Conservation (phyloP, 768 basidiomycete genomes). For the Boletales sp. region DNA sequence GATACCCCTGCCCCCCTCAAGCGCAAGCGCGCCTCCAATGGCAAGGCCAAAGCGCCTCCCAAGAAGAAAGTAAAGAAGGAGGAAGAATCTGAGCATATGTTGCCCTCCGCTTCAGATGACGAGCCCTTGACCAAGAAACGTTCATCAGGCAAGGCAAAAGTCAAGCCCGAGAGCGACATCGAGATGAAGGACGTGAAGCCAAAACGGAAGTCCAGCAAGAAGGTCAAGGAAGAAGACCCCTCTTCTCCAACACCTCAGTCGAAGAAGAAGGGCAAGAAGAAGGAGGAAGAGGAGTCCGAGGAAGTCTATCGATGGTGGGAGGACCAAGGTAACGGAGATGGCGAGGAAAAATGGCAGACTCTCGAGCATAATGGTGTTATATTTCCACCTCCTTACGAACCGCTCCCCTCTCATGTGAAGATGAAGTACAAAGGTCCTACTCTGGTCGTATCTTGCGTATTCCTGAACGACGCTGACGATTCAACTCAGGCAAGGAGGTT, state of each 20-base stretch:
- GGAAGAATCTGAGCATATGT: constrained; percentile 23
- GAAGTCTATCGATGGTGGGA: constrained; percentile 92
- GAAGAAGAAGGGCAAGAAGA: constrained; percentile 51
- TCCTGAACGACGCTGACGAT: constrained; percentile 14
- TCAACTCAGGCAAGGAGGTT: constrained; percentile 62
- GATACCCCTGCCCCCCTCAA: constrained; percentile 42
- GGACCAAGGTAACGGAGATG: constrained; percentile 66
- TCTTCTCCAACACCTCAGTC: constrained; percentile 43
- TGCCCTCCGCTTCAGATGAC: constrained; percentile 32
- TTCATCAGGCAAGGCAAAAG: constrained; percentile 31
- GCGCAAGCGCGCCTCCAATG: constrained; percentile 44
- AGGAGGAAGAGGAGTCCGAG: constrained; percentile 55
- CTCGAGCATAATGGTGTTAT: constrained; percentile 92
- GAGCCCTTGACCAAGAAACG: constrained; percentile 31
- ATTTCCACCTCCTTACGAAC: constrained; percentile 93
- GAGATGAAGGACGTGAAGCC: constrained; percentile 43
- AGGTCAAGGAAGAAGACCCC: constrained; percentile 40
- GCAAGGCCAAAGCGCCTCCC: constrained; percentile 49
- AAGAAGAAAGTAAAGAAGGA: constrained; percentile 67
- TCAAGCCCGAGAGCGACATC: constrained; percentile 49
- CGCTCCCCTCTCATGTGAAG: constrained; percentile 77
- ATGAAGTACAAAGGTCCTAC: constrained; percentile 91
- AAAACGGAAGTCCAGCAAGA: constrained; percentile 46
- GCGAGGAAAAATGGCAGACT: constrained; percentile 88
- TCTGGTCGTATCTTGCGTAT: constrained; percentile 9